phyloP scores from a whole-genome alignment of 2,329 filamentous ascomycete genomes.

The Anthostomella pinea region DNA sequence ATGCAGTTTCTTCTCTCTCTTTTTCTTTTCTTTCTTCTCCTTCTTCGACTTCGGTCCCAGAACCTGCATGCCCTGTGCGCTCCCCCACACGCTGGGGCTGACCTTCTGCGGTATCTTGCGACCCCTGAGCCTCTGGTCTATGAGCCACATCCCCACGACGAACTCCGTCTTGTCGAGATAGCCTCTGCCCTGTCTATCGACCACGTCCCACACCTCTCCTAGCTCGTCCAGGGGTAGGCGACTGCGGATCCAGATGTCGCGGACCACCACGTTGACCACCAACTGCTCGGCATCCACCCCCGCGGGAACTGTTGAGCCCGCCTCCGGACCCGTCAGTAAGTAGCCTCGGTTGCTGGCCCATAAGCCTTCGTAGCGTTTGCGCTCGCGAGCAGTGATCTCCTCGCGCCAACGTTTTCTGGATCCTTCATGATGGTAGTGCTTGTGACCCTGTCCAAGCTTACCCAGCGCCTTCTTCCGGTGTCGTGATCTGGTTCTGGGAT shows the following conservation, averaged over 20 bases:
- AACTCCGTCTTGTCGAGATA: slow-evolving; percentile 68
- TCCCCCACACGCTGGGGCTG: slow-evolving; percentile 72
- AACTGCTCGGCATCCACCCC: slow-evolving; percentile 40
- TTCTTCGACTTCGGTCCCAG: slow-evolving; percentile 16
- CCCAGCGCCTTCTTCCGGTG: slow-evolving; percentile 52
- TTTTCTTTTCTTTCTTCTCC: slow-evolving; percentile 2
- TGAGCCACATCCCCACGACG: slow-evolving; percentile 78
- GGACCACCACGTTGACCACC: slow-evolving; percentile 65
- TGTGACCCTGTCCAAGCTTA: slow-evolving; percentile 48
- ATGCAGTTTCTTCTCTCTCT: not conserved
- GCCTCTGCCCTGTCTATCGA: slow-evolving; percentile 56
- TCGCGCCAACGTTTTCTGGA: slow-evolving; percentile 75
- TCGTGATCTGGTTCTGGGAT: slow-evolving; percentile 40
- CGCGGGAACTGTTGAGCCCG: slow-evolving; percentile 6
- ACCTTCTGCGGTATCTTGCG: slow-evolving; percentile 72
- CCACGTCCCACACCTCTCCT: slow-evolving; percentile 74
- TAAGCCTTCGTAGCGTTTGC: slow-evolving; percentile 79
- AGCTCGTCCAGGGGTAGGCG: slow-evolving; percentile 66
- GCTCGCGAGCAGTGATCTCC: slow-evolving; percentile 66
- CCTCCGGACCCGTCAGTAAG: slow-evolving; percentile 31
- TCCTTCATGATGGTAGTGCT: slow-evolving; percentile 75
- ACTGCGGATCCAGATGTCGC: slow-evolving; percentile 73
- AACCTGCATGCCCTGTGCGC: slow-evolving; percentile 51
- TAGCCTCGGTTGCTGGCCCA: slow-evolving; percentile 79
- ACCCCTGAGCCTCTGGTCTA: slow-evolving; percentile 77